Evolutionary conservation across 2,329 filamentous ascomycete species (phyloP), one percentile per base, ranked within the genome.

Genomic region (Phaeosphaeriaceae sp.): DNA sequence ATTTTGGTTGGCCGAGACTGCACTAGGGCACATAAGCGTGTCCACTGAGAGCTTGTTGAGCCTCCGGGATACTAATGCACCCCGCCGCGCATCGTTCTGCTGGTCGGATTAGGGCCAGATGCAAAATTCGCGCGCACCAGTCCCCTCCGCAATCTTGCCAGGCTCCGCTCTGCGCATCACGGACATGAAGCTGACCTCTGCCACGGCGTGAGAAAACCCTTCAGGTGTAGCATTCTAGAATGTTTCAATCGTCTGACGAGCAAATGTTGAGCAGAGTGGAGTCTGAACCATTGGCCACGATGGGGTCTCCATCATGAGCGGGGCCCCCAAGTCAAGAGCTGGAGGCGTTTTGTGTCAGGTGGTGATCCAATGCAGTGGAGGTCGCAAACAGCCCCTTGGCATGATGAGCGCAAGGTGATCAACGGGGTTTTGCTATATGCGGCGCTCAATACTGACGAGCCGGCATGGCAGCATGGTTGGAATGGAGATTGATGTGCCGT

Each of bases 1-100:
- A 21, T 53, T 41, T 59, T 54, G 49, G 50, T 42, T 55, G 56
- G 63, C 56, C 61, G 51, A 68, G 59, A 58, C 54, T 47, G 50
- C 56, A 54, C 66, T 64, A 64, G 46, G 41, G 17, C 22, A 45
- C 24, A 51, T 58, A 68, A 66, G 65, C 60, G 55, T 54, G 62
- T 17, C 60, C 50, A 63, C 51, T 57, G 57, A 58, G 54, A 55
- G 58, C 66, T 68, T 71, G 67, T 70, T 68, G 65, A 70, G 67
- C 66, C 67, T 67, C 67, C 62, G 57, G 59, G 62, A 57, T 48
- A 58, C 68, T 69, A 68, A 71, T 67, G 65, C 61, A 70, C 67
- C 66, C 69, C 67, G 25, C 47, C 47, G 62, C 68, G 54, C 49
- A 52, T 61, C 57, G 52, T 51, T 51, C 25, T 36, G 33, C 48